Percentiles rank a stretch among this genome's conserved stretches.
Evolutionary conservation across 441 rosid genomes (phyloP).

Genomic region (Pelargonium fulgidum): DNA sequence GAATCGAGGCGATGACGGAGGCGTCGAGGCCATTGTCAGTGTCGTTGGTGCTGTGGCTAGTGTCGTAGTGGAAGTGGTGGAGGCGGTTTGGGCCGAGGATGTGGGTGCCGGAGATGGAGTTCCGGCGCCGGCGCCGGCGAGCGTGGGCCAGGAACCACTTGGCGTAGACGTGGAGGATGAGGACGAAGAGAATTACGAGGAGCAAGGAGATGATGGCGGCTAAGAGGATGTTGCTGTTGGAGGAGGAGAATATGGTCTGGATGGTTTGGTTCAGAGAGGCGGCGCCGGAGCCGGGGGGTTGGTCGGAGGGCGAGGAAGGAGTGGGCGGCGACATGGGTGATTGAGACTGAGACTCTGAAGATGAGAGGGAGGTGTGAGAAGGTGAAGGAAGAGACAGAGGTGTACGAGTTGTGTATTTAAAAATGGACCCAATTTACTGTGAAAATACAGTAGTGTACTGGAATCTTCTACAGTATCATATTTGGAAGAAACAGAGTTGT

Average conservation of each 20-base stretch:
- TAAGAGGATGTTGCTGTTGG: constrained; percentile 54
- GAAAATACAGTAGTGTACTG: constrained; percentile 12
- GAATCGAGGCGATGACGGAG: constrained; percentile 54
- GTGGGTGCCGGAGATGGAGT: not conserved
- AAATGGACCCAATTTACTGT: not conserved
- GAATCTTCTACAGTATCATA: constrained; percentile 18
- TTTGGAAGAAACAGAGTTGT: not conserved
- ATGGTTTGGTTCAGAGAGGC: too few species aligned
- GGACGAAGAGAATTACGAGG: constrained; percentile 65
- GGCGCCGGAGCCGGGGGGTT: too few species aligned
- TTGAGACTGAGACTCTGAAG: not conserved
- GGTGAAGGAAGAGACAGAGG: constrained; percentile 2
- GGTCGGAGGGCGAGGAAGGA: too few species aligned
- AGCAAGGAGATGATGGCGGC: constrained; percentile 66
- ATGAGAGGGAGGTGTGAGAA: not conserved
- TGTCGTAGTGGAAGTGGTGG: constrained; percentile 29
- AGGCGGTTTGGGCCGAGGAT: not conserved
- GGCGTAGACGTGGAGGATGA: constrained; percentile 79
- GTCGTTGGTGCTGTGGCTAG: too few species aligned
- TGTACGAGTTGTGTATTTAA: constrained; percentile 2
- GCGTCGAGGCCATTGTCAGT: constrained; percentile 30
- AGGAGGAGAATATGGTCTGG: constrained; percentile 41
- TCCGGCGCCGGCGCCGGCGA: constrained; percentile 19
- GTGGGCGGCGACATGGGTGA: not conserved
- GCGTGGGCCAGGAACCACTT: constrained; percentile 42